A percentile compares a stretch with the other conserved stretches of the same genome.
Evolutionary conservation across 2,329 filamentous ascomycete species (phyloP).

Genomic region (Whalleya microplaca): DNA sequence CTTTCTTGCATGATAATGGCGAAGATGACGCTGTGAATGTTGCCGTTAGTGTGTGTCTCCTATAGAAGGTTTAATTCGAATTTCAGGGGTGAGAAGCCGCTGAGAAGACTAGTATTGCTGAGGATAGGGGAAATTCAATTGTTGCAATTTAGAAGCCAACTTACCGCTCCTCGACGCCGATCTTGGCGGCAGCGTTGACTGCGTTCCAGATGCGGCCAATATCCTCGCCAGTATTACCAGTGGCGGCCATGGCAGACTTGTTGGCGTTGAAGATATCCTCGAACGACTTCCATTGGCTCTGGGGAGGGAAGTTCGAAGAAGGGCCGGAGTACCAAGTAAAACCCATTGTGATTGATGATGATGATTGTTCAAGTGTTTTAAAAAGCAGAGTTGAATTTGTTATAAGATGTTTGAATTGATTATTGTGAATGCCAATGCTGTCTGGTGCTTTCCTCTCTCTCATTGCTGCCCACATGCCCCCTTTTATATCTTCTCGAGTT

Average conservation of each 20-base stretch:
- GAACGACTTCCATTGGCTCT: constrained; percentile 39
- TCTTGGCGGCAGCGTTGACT: constrained; percentile 34
- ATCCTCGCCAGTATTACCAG: constrained; percentile 39
- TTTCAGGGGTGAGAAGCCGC: no score
- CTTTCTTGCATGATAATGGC: constrained; percentile 48
- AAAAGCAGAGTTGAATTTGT: not conserved
- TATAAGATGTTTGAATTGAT: constrained; percentile 9
- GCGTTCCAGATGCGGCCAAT: constrained; percentile 40
- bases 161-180: constrained; percentile 38
- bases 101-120: no score
- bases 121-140: no score
- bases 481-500: constrained; percentile 14
- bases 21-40: constrained; percentile 38
- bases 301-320: constrained; percentile 38
- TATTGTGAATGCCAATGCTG: constrained; percentile 10
- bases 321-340: constrained; percentile 29
- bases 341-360: constrained; percentile 20
- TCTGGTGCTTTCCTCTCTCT: constrained; percentile 6
- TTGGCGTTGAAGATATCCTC: constrained; percentile 42
- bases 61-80: no score
- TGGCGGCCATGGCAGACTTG: constrained; percentile 36
- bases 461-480: not conserved
- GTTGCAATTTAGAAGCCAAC: not conserved
- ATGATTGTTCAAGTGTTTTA: not conserved
- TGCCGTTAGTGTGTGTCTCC: constrained; percentile 10